Conservation (phyloP, 2,329 filamentous ascomycete species). For the Torrubiellomyces zombiae region DNA sequence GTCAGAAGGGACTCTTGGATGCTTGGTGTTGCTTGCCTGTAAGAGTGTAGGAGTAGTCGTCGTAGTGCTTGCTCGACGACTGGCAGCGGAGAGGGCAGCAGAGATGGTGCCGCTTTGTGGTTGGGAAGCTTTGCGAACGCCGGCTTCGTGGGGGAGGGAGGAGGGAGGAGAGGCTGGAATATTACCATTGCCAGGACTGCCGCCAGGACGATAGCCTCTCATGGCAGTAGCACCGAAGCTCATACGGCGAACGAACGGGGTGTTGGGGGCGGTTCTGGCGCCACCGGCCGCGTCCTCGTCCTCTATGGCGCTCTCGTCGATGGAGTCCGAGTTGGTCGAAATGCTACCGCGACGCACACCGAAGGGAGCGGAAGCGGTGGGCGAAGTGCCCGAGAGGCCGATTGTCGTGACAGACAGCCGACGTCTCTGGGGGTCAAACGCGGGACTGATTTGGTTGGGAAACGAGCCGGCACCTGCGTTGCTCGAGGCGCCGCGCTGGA, state of each 20-base stretch:
- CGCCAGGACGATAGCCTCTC: slow-evolving; percentile 34
- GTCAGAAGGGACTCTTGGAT: slow-evolving; percentile 48
- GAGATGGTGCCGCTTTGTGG: slow-evolving; percentile 14
- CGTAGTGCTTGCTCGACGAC: slow-evolving; percentile 20
- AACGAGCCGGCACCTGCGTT: slow-evolving; percentile 26
- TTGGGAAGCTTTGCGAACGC: slow-evolving; percentile 14
- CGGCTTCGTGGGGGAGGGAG: slow-evolving; percentile 15
- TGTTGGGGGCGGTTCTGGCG: slow-evolving; percentile 43
- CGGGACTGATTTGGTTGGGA: slow-evolving; percentile 20
- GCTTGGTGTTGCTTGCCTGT: slow-evolving; percentile 44
- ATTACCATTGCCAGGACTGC: slow-evolving; percentile 51
- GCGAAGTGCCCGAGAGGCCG: slow-evolving; percentile 55
- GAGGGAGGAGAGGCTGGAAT: slow-evolving; percentile 24
- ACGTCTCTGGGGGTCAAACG: slow-evolving; percentile 43
- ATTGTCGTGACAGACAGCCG: slow-evolving; percentile 60
- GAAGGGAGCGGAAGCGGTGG: slow-evolving; percentile 35
- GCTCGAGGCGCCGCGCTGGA: slow-evolving; percentile 37
- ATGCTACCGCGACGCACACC: slow-evolving; percentile 47
- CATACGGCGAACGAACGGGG: slow-evolving; percentile 68
- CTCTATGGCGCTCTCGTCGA: slow-evolving; percentile 59
- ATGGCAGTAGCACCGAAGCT: slow-evolving; percentile 76
- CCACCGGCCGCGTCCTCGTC: slow-evolving; percentile 43
- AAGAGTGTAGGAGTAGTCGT: slow-evolving; percentile 16
- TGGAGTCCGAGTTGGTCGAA: slow-evolving; percentile 49
- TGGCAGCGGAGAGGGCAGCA: slow-evolving; percentile 16